A percentile compares a stretch with the other conserved stretches of the same genome.
Evolutionary conservation across 371 early-diverging fungal genomes (phyloP).

Genomic region (Apophysomyces variabilis): DNA sequence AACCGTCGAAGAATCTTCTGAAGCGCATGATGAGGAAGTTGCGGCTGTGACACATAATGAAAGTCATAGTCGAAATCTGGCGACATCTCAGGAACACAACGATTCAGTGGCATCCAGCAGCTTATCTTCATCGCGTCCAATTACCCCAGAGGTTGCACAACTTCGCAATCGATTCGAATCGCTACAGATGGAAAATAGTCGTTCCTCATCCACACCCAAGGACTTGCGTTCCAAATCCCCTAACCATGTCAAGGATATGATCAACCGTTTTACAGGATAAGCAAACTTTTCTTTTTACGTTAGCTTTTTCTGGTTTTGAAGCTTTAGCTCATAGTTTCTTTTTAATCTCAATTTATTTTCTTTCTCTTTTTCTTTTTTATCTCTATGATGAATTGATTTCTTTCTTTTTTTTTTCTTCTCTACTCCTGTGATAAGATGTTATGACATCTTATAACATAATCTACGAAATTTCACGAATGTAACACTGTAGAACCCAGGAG

Average conservation of each 20-base stretch:
- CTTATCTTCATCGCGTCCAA: slow-evolving; percentile 15
- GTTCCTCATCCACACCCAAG: slow-evolving; percentile 24
- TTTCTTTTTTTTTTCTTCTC: no score
- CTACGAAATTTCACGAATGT: no score
- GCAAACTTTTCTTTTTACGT: not conserved
- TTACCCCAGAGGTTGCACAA: slow-evolving; percentile 37
- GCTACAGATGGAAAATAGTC: slow-evolving; percentile 10
- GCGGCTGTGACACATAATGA: slow-evolving; percentile 27
- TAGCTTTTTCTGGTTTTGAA: not conserved
- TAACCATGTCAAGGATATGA: slow-evolving; percentile 48
- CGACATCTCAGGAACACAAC: slow-evolving; percentile 12
- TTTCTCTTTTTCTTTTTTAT: no score
- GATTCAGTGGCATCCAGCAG: slow-evolving; percentile 15
- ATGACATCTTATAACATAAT: no score
- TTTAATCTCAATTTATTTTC: no score
- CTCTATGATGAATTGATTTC: no score
- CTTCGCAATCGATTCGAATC: slow-evolving; percentile 41
- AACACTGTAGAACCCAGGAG: no score
- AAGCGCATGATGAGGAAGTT: slow-evolving; percentile 32
- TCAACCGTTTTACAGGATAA: slow-evolving; percentile 37
- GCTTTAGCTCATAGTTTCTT: not conserved
- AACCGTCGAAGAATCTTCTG: slow-evolving; percentile 10
- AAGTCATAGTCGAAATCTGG: not conserved
- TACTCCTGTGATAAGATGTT: no score
- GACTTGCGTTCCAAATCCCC: slow-evolving; percentile 42